Evolutionary conservation across 352 stramenopile genomes (phyloP).

Genomic region (Saprolegnia diclina): DNA sequence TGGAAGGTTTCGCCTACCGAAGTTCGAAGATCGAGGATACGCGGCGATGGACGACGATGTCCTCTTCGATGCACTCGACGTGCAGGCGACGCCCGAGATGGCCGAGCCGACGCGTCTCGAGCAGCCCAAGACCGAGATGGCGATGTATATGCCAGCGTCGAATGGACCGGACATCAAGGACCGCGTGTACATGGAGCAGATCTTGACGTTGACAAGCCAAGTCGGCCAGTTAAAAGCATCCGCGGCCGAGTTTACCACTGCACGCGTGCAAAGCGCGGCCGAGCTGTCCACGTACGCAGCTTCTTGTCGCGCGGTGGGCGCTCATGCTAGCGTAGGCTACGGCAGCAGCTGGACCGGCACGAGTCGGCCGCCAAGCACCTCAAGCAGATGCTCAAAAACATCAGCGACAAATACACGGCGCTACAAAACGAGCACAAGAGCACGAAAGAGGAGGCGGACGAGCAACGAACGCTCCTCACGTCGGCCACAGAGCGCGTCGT

Average conservation of each 20-base stretch:
- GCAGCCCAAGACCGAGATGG: neutral
- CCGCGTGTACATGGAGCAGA: conserved; percentile 2
- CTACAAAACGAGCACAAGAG: conserved; percentile 12
- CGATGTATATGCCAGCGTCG: neutral
- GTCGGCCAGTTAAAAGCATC: conserved; percentile 5
- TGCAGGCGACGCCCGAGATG: neutral
- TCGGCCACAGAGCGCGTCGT: neutral
- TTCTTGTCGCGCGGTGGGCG: neutral
- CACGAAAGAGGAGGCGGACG: neutral
- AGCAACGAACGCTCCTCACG: neutral
- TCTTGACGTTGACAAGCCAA: conserved; percentile 1
- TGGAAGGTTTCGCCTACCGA: neutral
- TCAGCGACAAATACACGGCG: conserved; percentile 25
- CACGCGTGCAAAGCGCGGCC: conserved; percentile 7
- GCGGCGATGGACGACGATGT: conserved; percentile 17
- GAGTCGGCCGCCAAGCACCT: conserved; percentile 18
- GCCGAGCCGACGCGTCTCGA: neutral
- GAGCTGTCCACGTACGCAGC: conserved; percentile 17
- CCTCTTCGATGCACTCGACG: conserved; percentile 12
- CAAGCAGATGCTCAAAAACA: conserved; percentile 27
- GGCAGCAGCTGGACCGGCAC: conserved; percentile 21
- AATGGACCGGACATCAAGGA: conserved; percentile 4
- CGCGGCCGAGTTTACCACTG: neutral
- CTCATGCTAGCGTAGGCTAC: conserved; percentile 10
- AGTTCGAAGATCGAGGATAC: neutral